Evolutionary conservation across 2,329 filamentous ascomycete species (phyloP), one percentile per base, ranked within the genome.

Genomic region (Fusarium sororula): DNA sequence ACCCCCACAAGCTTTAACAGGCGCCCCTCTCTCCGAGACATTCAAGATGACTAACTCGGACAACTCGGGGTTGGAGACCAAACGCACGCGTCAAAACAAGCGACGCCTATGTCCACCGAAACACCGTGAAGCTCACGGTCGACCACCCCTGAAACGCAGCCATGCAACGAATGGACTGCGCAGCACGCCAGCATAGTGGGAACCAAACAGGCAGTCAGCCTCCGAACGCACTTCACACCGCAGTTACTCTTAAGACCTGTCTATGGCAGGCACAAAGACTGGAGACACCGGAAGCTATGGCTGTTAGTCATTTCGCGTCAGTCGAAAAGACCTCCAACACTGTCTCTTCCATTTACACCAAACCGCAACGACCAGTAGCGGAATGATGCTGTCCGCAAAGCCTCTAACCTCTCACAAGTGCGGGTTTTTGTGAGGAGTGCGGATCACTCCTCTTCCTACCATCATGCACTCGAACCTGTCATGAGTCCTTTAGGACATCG

Each of bases 1-100:
- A 7, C n/a, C n/a, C 15, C 6, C 1, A 11, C 6, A 5, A 24
- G 41, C n/a, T 24, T 4, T 1, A 2, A 44, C 11, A 6, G 18
- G 9, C 2, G 41, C n/a, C n/a, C 41, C 3, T 44, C n/a, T 44
- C n/a, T 24, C 15, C 9, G 42, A 24, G 7, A 7, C 2, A 47
- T 28, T 28, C 3, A 20, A 20, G 18, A 26, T 22, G 37, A 18
- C 10, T n/a, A 54, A 24, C 35, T 30, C 14, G 14, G 15, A 9
- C n/a, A 44, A 50, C 8, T 51, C 30, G 7, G 24, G 26, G 32
- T 24, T 45, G 32, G 30, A 62, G 30, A 38, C 37, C 28, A 20
- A 39, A 11, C 68, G 45, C 20, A 47, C n/a, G 13, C 41, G 45
- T 24, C 44, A 41, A 38, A 63, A 67, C 12, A 37, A 42, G n/a